A percentile compares a stretch with the other conserved stretches of the same genome.
Evolutionary conservation across 2,329 filamentous ascomycete genomes (phyloP).

Genomic region (Clonostachys sp.): DNA sequence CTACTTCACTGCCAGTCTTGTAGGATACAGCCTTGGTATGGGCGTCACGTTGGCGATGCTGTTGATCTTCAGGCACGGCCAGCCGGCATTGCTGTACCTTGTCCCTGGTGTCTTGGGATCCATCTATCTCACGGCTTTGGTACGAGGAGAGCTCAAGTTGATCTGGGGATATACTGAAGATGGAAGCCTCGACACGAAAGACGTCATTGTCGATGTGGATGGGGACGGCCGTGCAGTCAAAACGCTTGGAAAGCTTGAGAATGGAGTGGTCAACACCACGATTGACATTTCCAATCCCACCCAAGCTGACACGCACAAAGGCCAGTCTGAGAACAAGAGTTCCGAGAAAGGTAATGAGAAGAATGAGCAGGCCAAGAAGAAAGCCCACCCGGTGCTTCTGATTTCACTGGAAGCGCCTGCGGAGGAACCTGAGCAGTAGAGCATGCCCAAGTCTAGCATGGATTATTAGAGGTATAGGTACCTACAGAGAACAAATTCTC

Average conservation of each 20-base stretch:
- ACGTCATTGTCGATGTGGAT: slow-evolving; percentile 52
- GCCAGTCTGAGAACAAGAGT: slow-evolving; percentile 6
- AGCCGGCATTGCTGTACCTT: slow-evolving; percentile 88
- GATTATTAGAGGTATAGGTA: too few relatives aligned
- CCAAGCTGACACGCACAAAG: slow-evolving; percentile 15
- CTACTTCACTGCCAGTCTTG: slow-evolving; percentile 76
- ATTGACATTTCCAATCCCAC: slow-evolving; percentile 11
- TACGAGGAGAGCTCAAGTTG: slow-evolving; percentile 64
- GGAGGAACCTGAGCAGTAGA: background rate
- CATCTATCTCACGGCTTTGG: slow-evolving; percentile 68
- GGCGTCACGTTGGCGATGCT: slow-evolving; percentile 71
- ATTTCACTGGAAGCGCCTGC: background rate
- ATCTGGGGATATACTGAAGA: slow-evolving; percentile 85
- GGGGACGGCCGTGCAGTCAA: slow-evolving; percentile 39
- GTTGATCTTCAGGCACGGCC: slow-evolving; percentile 72
- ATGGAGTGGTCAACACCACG: slow-evolving; percentile 28
- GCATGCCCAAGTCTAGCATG: too few relatives aligned
- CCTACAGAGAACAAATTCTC: too few relatives aligned
- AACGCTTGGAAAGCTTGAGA: slow-evolving; percentile 26
- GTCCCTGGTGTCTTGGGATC: slow-evolving; percentile 78
- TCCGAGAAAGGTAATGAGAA: slow-evolving; percentile 7
- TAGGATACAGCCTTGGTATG: slow-evolving; percentile 78
- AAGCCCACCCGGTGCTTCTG: slow-evolving; percentile 3
- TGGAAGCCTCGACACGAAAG: slow-evolving; percentile 47
- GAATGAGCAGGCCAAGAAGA: slow-evolving; percentile 8